These are phyloP conservation scores for Stylosanthes scabra DNA, from an alignment of 331 rosid genomes.

Conservation along the genomic window DNA sequence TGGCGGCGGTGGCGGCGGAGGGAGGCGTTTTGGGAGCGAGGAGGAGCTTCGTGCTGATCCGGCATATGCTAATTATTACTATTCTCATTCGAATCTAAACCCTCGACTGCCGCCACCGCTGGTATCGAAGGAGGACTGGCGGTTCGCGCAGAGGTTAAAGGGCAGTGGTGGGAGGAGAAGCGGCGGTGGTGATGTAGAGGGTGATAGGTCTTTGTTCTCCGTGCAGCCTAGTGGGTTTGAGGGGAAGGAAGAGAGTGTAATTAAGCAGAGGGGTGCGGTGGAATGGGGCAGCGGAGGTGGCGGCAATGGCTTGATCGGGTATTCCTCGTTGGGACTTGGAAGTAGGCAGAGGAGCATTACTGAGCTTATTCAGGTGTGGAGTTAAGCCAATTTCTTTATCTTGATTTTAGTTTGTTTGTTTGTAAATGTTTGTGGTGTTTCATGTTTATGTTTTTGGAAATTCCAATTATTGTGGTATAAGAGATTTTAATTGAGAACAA, in stretches of 20 bases:
- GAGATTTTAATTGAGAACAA: background rate
- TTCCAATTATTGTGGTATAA: background rate
- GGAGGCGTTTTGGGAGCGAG: conserved; percentile 58
- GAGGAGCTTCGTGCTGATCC: conserved; percentile 93
- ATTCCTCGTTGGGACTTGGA: conserved; percentile 86
- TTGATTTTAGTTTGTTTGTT: background rate
- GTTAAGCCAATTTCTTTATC: conserved; percentile 1
- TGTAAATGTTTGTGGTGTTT: conserved; percentile 3
- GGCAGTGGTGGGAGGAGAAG: conserved; percentile 74
- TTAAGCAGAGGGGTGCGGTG: conserved; percentile 52
- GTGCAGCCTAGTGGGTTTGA: conserved; percentile 77
- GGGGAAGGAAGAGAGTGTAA: conserved; percentile 57
- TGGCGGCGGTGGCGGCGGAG: conserved; percentile 30
- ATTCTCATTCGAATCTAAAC: conserved; percentile 73
- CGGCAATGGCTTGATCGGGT: conserved; percentile 76
- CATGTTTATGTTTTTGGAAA: conserved; percentile 13
- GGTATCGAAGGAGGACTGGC: conserved; percentile 93
- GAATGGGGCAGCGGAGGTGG: conserved; percentile 90
- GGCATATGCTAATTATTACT: conserved; percentile 72
- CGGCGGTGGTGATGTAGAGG: conserved; percentile 39
- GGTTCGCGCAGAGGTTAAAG: conserved; percentile 66
- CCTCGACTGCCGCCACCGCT: conserved; percentile 92
- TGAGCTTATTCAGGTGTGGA: conserved; percentile 76
- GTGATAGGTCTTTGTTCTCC: conserved; percentile 61
- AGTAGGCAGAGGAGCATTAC: conserved; percentile 86